A percentile compares a stretch with the other conserved stretches of the same genome.
Conservation (phyloP, 345 rosid species). For the Cochlearia excelsa region DNA sequence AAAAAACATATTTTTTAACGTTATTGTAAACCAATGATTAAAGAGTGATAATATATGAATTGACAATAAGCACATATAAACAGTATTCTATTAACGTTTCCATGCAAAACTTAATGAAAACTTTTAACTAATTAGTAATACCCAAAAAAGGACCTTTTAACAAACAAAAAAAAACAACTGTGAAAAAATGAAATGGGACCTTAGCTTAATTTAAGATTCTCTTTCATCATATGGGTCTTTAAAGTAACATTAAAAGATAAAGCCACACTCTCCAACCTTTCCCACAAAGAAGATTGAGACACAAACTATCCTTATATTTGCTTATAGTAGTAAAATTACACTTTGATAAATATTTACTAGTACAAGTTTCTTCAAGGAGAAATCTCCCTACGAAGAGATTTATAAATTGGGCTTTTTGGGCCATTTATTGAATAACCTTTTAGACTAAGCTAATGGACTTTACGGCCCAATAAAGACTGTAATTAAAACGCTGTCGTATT, state of each 20-base stretch:
- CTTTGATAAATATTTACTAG: too few relatives aligned
- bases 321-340: too few relatives aligned
- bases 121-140: too few relatives aligned
- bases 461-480: too few relatives aligned
- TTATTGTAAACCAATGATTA: too few relatives aligned
- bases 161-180: background rate
- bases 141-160: too few relatives aligned
- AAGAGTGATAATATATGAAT: too few relatives aligned
- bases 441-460: background rate
- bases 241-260: conserved; percentile 37
- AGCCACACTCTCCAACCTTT: conserved; percentile 33
- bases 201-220: conserved; percentile 34
- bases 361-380: too few relatives aligned
- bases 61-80: background rate
- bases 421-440: background rate
- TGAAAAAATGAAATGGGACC: conserved; percentile 28
- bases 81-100: conserved; percentile 13
- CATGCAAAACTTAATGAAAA: conserved; percentile 4
- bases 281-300: conserved; percentile 36
- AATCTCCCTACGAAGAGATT: background rate
- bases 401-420: too few relatives aligned
- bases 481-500: too few relatives aligned
- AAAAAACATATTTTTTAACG: background rate
- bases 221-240: conserved; percentile 24
- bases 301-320: background rate